Evolutionary conservation across 2,329 filamentous ascomycete species (phyloP).

Genomic region (Penicillium griseofulvum): DNA sequence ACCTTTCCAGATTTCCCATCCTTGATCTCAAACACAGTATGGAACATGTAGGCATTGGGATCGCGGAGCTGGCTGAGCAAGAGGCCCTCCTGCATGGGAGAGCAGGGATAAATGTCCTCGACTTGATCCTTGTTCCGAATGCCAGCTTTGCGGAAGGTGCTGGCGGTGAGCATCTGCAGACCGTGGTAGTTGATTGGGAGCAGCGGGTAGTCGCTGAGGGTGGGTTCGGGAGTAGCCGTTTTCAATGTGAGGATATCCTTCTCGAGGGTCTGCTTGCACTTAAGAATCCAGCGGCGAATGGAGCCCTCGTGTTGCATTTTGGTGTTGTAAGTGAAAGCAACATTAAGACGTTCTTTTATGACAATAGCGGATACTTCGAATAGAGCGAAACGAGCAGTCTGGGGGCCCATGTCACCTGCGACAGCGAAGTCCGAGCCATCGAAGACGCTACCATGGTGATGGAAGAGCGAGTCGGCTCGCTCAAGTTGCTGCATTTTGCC

Average conservation of each 20-base stretch:
- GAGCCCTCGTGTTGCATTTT: constrained; percentile 46
- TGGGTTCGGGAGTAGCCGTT: constrained; percentile 32
- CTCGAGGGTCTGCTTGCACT: constrained; percentile 41
- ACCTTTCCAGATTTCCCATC: constrained; percentile 20
- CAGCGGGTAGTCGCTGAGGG: constrained; percentile 46
- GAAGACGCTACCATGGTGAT: constrained; percentile 38
- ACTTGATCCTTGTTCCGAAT: constrained; percentile 30
- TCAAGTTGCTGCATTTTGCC: constrained; percentile 46
- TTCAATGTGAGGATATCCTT: constrained; percentile 24
- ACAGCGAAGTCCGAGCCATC: constrained; percentile 30
- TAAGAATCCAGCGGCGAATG: constrained; percentile 45
- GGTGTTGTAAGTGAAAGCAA: constrained; percentile 51
- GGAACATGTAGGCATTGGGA: constrained; percentile 36
- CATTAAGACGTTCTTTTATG: constrained; percentile 46
- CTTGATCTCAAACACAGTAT: constrained; percentile 36
- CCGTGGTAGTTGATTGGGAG: constrained; percentile 43
- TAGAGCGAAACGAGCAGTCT: constrained; percentile 48
- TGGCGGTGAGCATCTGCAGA: constrained; percentile 36
- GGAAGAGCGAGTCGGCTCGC: constrained; percentile 43
- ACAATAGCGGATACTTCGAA: constrained; percentile 54
- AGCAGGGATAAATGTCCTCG: constrained; percentile 39
- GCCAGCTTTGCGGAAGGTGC: constrained; percentile 37
- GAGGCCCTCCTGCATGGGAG: constrained; percentile 39
- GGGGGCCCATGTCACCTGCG: constrained; percentile 45
- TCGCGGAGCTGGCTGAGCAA: constrained; percentile 39